phyloP scores from a whole-genome alignment of 768 basidiomycete genomes.

The Trametes elegans region DNA sequence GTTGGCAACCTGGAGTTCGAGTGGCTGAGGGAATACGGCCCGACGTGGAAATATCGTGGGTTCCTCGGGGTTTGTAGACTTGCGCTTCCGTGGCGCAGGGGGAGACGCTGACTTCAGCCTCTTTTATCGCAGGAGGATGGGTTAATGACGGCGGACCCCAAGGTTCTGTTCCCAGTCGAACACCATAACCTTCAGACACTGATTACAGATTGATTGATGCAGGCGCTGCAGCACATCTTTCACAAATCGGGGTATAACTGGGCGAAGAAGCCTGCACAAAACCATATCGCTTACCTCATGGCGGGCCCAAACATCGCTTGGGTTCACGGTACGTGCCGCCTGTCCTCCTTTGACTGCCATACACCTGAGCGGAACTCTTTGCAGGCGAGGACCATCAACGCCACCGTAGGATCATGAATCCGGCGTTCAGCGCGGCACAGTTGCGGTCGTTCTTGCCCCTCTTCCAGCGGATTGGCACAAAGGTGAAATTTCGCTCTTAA shows the following conservation, averaged over 20 bases:
- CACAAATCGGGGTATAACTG: conserved; percentile 29
- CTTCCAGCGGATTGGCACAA: conserved; percentile 18
- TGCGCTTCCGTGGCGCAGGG: too few species aligned
- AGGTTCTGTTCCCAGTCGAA: too few species aligned
- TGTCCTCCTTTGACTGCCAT: neutral
- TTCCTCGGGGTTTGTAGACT: conserved; percentile 22
- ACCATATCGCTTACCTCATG: neutral
- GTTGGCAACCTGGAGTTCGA: conserved; percentile 21
- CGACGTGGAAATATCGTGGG: conserved; percentile 14
- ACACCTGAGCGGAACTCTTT: too few species aligned
- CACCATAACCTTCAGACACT: too few species aligned
- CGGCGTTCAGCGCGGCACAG: conserved; percentile 19
- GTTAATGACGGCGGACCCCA: conserved; percentile 13
- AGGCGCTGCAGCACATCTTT: conserved; percentile 27
- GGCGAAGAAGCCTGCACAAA: conserved; percentile 14
- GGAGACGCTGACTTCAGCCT: too few species aligned
- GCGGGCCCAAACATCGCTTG: conserved; percentile 1
- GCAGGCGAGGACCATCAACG: conserved; percentile 19
- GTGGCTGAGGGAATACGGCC: conserved; percentile 20
- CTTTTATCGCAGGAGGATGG: neutral
- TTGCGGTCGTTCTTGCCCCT: conserved; percentile 21
- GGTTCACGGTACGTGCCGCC: neutral
- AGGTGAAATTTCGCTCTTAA: conserved; percentile 2
- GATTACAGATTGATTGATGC: too few species aligned
- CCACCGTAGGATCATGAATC: conserved; percentile 24